phyloP scores from a whole-genome alignment of 345 rosid species.

The Gossypium rotundifolium region DNA sequence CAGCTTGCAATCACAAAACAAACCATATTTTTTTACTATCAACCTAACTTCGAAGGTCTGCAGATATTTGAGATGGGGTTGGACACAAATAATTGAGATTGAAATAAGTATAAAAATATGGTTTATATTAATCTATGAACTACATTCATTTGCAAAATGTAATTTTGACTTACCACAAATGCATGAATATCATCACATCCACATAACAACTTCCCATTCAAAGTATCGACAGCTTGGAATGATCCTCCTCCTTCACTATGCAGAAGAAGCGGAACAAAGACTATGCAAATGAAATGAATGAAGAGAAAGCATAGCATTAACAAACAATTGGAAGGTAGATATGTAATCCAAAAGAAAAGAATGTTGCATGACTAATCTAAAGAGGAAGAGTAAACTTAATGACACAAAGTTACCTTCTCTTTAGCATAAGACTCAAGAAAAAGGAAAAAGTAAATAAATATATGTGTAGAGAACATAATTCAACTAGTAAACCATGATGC shows the following conservation, averaged over 20 bases:
- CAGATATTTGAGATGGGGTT: neutral
- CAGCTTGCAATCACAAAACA: slow-evolving; percentile 25
- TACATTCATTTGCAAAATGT: neutral
- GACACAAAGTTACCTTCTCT: no score
- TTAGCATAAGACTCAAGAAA: no score
- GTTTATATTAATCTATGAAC: neutral
- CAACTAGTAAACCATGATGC: no score
- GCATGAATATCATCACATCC: slow-evolving; percentile 9
- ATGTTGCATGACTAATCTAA: no score
- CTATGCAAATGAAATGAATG: no score
- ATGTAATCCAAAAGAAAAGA: no score
- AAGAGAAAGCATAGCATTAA: no score
- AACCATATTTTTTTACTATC: neutral
- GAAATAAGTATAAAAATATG: neutral
- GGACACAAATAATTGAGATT: neutral
- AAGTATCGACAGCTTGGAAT: slow-evolving; percentile 55
- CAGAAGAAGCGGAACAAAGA: no score
- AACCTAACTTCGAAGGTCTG: neutral
- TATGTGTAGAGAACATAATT: no score
- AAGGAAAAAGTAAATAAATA: no score
- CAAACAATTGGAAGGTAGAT: no score
- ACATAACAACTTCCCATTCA: slow-evolving; percentile 44
- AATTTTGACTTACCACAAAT: slow-evolving; percentile 24
- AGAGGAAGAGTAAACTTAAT: no score
- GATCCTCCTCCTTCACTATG: slow-evolving; percentile 58